Conservation (phyloP, 1,284 basidiomycete species). For the Leccinum ponderosum region DNA sequence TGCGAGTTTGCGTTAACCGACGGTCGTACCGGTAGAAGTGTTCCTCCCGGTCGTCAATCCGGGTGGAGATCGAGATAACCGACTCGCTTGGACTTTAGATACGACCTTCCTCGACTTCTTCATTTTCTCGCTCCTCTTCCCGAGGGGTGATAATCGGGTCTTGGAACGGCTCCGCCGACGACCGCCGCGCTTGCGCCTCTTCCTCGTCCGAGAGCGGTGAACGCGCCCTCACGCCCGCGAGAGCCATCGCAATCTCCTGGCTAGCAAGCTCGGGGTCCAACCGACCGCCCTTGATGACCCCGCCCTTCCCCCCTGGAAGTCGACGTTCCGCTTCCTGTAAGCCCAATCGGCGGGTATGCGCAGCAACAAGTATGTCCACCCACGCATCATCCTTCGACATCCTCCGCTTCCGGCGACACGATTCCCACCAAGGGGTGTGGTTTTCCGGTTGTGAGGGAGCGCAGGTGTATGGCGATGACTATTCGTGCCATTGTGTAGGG, state of each 20-base stretch:
- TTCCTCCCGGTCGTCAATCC: slow-evolving; percentile 40
- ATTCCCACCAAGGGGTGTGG: slow-evolving; percentile 41
- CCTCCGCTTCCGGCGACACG: slow-evolving; percentile 37
- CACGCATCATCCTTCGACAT: slow-evolving; percentile 69
- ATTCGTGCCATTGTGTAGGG: slow-evolving; percentile 11
- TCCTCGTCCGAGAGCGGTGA: slow-evolving; percentile 50
- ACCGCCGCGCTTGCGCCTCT: slow-evolving; percentile 12
- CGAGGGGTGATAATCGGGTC: slow-evolving; percentile 11
- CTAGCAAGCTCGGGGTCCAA: slow-evolving; percentile 72
- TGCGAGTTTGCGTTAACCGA: slow-evolving; percentile 24
- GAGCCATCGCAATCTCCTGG: slow-evolving; percentile 67
- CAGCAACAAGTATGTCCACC: slow-evolving; percentile 84
- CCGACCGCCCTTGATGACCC: slow-evolving; percentile 36
- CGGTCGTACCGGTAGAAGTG: slow-evolving; percentile 30
- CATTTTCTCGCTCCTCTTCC: background rate
- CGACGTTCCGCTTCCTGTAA: slow-evolving; percentile 57
- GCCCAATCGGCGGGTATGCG: slow-evolving; percentile 55
- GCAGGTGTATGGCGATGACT: slow-evolving; percentile 42
- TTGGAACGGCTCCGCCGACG: slow-evolving; percentile 10
- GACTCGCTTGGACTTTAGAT: slow-evolving; percentile 40
- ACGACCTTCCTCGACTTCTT: slow-evolving; percentile 30
- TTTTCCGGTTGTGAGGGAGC: slow-evolving; percentile 46
- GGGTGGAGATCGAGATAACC: slow-evolving; percentile 76
- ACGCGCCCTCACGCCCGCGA: slow-evolving; percentile 60
- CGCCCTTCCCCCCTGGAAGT: slow-evolving; percentile 19